A percentile compares a stretch with the other conserved stretches of the same genome.
phyloP scores from a whole-genome alignment of 129 eudicot genomes.

The Artemisia annua region DNA sequence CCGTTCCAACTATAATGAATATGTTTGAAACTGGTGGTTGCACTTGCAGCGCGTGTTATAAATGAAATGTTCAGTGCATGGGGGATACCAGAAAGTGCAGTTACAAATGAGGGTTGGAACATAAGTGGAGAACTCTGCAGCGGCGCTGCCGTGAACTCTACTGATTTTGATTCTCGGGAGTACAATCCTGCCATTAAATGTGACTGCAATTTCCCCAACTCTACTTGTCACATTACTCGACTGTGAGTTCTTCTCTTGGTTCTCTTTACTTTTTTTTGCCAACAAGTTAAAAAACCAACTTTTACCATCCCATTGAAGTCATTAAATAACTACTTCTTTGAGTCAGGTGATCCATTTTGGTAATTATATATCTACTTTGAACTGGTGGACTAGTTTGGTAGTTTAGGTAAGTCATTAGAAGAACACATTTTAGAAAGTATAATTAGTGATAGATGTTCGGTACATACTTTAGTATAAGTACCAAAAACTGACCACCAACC shows the following conservation, averaged over 20 bases:
- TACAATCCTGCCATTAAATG: constrained; percentile 68
- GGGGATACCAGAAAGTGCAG: constrained; percentile 26
- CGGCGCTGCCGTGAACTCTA: constrained; percentile 52
- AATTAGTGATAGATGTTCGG: background rate
- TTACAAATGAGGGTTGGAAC: constrained; percentile 38
- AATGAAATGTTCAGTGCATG: constrained; percentile 45
- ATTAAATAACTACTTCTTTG: too few relatives aligned
- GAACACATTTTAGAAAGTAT: background rate
- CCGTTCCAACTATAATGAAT: background rate
- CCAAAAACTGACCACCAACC: too few relatives aligned
- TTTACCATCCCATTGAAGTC: too few relatives aligned
- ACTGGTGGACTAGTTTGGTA: too few relatives aligned
- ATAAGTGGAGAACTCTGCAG: constrained; percentile 74
- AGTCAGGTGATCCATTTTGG: too few relatives aligned
- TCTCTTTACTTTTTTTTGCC: background rate
- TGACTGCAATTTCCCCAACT: constrained; percentile 42
- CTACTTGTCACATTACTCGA: constrained; percentile 57
- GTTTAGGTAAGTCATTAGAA: background rate
- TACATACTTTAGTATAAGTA: too few relatives aligned
- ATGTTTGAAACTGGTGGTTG: constrained; percentile 6
- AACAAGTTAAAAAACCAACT: too few relatives aligned
- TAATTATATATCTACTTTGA: too few relatives aligned
- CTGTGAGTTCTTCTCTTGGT: constrained; percentile 41
- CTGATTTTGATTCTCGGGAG: background rate
- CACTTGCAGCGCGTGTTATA: constrained; percentile 45